Base-by-base conservation (phyloP, 352 stramenopile species). In the Phytophthora multivora region DNA sequence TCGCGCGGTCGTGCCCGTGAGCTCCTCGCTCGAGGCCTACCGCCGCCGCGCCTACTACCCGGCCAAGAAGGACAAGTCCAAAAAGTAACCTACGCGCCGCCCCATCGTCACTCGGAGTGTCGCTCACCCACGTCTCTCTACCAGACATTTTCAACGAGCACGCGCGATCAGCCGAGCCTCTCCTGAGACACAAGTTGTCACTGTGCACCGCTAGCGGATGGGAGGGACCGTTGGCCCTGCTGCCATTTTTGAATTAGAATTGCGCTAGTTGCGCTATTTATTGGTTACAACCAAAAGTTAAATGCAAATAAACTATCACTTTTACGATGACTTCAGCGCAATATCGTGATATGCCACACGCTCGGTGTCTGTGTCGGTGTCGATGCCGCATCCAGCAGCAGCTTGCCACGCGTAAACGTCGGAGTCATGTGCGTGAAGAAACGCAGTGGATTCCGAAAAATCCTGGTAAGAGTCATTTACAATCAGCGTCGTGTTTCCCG, bases 1-100 rank as follows among this genome's bases (percentile, higher is more conserved):
- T 52, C 59, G 59, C 21, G 56, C 52, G 10, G 23, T 72, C 5
- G 42, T 55, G 12, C 63, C 63, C 12, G 54, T 54, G 7, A 59
- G 12, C 48, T 74, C 71, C 19, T 68, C 66, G 26, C 43, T 64
- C 19, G 65, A 77, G 23, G 70, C 70, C 33, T 80, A 80, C 28
- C 71, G 71, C n/a, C 66, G 66, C 12, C 67, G 71, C 13, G 71
- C 71, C 15, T 80, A 80, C 51, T 80, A 80, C 46, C 43, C 65
- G 5, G 64, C 59, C 25, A 65, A 67, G 50, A 76, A 79, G 43
- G 56, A 68, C 6, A 73, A 73, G 48, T 8, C 52, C 15, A 76
- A 80, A 48, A 75, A 78, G 48, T 69, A 23, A 54, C 13, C 40
- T 31, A 49, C 15, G 15, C 58, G 25, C 19, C 59, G 52, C 23